A percentile compares a stretch with the other conserved stretches of the same genome.
These are phyloP conservation scores for Lasiodiplodia citricola DNA, from an alignment of 2,329 filamentous ascomycete species.

Conservation along the genomic window DNA sequence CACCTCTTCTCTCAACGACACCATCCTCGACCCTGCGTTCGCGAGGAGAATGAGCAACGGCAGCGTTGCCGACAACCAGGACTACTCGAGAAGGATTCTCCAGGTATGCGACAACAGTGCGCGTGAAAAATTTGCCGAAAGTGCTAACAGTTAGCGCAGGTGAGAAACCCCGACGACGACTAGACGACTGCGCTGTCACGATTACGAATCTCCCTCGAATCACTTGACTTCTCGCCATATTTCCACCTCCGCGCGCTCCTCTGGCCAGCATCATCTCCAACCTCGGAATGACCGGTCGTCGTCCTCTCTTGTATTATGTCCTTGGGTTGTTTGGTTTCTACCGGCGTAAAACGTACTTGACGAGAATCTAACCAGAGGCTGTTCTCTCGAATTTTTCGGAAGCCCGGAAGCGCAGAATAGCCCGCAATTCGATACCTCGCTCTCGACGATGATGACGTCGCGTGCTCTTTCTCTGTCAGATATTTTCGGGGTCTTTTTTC, in stretches of 20 bases:
- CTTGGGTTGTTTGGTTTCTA: conserved; percentile 19
- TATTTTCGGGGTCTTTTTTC: conserved; percentile 24
- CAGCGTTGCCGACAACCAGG: conserved; percentile 95
- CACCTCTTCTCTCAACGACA: conserved; percentile 73
- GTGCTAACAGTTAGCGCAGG: conserved; percentile 14
- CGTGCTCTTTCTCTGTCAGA: conserved; percentile 27
- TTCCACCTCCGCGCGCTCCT: conserved; percentile 21
- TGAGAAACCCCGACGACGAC: conserved; percentile 27
- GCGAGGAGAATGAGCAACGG: conserved; percentile 87
- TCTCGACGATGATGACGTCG: conserved; percentile 25
- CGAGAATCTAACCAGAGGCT: conserved; percentile 16
- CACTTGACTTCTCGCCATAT: conserved; percentile 24
- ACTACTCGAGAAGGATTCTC: conserved; percentile 94
- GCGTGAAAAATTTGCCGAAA: neutral
- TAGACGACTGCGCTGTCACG: conserved; percentile 28
- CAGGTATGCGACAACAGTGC: conserved; percentile 65
- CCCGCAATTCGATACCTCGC: conserved; percentile 22
- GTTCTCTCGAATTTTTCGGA: conserved; percentile 3
- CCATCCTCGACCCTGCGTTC: conserved; percentile 83
- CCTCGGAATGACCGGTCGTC: neutral
- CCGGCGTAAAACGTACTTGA: conserved; percentile 22
- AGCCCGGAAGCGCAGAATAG: conserved; percentile 10
- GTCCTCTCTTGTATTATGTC: conserved; percentile 25
- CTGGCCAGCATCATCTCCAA: neutral
- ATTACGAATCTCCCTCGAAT: conserved; percentile 28